Evolutionary conservation across 768 basidiomycete species (phyloP).

Genomic region (Serendipita sp.): DNA sequence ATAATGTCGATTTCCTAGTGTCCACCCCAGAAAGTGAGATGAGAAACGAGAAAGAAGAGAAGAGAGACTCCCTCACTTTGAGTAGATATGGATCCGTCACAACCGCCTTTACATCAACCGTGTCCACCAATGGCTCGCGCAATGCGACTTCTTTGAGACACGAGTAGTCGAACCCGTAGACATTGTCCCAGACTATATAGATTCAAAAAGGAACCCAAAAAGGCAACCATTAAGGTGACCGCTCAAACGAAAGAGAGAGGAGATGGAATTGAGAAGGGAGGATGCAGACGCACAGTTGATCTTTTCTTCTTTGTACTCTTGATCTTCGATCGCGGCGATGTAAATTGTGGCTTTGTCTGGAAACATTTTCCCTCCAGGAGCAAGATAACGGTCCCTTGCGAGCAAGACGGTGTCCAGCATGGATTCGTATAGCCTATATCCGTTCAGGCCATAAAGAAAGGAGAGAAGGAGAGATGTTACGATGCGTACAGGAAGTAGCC

Average conservation of each 20-base stretch:
- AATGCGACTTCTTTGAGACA: slow-evolving; percentile 99
- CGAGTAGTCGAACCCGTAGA: slow-evolving; percentile 98
- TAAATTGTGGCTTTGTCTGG: slow-evolving; percentile 88
- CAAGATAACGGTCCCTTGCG: slow-evolving; percentile 93
- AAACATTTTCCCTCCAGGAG: slow-evolving; percentile 81
- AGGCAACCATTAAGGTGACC: slow-evolving; percentile 8
- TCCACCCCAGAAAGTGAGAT: too few species aligned
- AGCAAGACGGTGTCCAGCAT: slow-evolving; percentile 98
- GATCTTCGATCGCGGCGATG: slow-evolving; percentile 95
- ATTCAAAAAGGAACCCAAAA: neutral
- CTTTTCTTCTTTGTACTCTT: slow-evolving; percentile 99
- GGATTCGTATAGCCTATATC: slow-evolving; percentile 68
- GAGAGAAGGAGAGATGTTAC: neutral
- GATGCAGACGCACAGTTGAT: slow-evolving; percentile 70
- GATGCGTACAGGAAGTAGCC: slow-evolving; percentile 71
- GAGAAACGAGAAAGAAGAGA: neutral
- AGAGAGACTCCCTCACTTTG: slow-evolving; percentile 37
- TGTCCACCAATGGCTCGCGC: slow-evolving; percentile 92
- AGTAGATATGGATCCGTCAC: slow-evolving; percentile 83
- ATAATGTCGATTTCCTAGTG: slow-evolving; percentile 85
- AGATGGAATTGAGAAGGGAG: neutral
- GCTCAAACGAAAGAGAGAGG: neutral
- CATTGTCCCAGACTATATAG: slow-evolving; percentile 91
- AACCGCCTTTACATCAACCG: slow-evolving; percentile 92
- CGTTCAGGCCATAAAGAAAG: neutral